Evolutionary conservation across 352 stramenopile genomes (phyloP).

Genomic region (Phytophthora pini): DNA sequence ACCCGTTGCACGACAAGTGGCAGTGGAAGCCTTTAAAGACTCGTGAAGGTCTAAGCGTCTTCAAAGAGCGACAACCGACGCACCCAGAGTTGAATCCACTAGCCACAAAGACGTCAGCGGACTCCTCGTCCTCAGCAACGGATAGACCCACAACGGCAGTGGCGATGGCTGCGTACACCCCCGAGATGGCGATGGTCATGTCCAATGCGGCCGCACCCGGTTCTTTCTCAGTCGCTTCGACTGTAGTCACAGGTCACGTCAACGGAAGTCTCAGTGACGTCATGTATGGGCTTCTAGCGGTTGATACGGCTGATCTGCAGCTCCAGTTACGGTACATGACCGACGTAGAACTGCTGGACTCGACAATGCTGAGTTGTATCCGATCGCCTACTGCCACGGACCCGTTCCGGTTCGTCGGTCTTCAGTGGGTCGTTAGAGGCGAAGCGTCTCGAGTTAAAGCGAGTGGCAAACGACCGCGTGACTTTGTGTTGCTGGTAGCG

Average conservation of each 20-base stretch:
- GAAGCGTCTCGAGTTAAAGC: conserved; percentile 29
- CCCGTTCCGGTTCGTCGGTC: conserved; percentile 41
- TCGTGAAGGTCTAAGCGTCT: conserved; percentile 34
- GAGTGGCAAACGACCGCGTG: conserved; percentile 24
- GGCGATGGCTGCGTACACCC: conserved; percentile 38
- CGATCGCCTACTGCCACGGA: conserved; percentile 19
- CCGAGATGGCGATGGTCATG: conserved; percentile 9
- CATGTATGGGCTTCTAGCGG: conserved; percentile 44
- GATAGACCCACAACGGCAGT: conserved; percentile 18
- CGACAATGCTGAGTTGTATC: conserved; percentile 32
- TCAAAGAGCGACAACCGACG: conserved; percentile 40
- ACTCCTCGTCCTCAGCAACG: conserved; percentile 9
- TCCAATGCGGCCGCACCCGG: conserved; percentile 13
- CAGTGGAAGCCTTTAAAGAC: conserved; percentile 41
- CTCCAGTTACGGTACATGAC: conserved; percentile 39
- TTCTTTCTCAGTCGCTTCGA: conserved; percentile 20
- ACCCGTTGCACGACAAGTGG: conserved; percentile 40
- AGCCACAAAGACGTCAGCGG: conserved; percentile 3
- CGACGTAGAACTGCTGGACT: conserved; percentile 34
- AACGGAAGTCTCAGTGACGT: conserved; percentile 39
- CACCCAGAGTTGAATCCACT: conserved; percentile 18
- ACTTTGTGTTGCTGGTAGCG: conserved; percentile 44
- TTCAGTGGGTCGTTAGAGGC: conserved; percentile 42
- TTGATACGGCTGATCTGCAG: conserved; percentile 37
- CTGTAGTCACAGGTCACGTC: conserved; percentile 37